Base-by-base conservation (phyloP, 352 stramenopile genomes). In the Pythium apleroticum region DNA sequence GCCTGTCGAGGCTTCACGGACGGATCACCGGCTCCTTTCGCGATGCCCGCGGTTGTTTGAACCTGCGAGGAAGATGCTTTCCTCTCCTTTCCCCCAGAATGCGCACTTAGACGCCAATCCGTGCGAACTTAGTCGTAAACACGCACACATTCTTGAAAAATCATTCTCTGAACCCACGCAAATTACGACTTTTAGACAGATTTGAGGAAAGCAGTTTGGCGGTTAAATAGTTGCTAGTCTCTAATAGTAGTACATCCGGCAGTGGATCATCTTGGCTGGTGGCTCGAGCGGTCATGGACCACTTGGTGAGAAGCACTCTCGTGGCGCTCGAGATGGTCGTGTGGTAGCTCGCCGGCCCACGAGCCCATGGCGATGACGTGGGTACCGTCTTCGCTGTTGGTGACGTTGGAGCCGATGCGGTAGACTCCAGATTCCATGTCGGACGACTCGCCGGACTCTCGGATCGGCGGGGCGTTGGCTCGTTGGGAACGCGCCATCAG, bases 401-500 rank as follows among this genome's bases (percentile, higher is more conserved):
- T 54, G 12, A 50, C 37, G n/a, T 62, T 43, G 2, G 62, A 68
- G 33, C 63, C 63, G 28, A 69, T 60, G 10, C 63, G 63, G 49
- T 60, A 69, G 19, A 64, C 63, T 9, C 54, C 52, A 0, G 49
- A 43, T 15, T 68, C 62, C 30, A 39, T 60, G 20, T 67, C 54
- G 55, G 56, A 69, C 9, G 54, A 60, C 54, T n/a, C 54, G 20
- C 17, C 27, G 33, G 54, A 63, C 46, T 33, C 48, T 30, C 19
- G 63, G 7, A 28, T 49, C n/a, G 10, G 28, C 10, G 48, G 24
- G 31, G 27, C n/a, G 4, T 60, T 30, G 50, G 65, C 65, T 11
- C 58, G 57, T 17, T 55, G 58, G 1, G 67, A 76, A 60, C 76
- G 72, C 20, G 76, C 64, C 57, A 86, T 77, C 27, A 86, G 66